These are phyloP conservation scores for Fusarium albidum DNA, from an alignment of 2,329 filamentous ascomycete genomes.

Conservation along the genomic window DNA sequence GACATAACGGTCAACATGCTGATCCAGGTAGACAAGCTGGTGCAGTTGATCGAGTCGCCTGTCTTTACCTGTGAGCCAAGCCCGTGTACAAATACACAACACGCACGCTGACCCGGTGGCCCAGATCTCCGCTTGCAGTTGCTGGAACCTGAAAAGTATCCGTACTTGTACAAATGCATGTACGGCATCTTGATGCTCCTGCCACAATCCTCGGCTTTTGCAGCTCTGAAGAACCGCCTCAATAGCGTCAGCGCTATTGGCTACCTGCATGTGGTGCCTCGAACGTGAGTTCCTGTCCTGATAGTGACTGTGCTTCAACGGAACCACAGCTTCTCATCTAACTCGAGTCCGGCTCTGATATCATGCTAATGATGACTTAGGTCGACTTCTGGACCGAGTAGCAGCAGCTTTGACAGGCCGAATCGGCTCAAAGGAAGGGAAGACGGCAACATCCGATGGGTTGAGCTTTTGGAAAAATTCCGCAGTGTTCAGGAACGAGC, in stretches of 20 bases:
- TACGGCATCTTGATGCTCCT: slow-evolving; percentile 97
- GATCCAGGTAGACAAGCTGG: slow-evolving; percentile 98
- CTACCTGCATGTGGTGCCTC: slow-evolving; percentile 83
- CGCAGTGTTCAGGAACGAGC: slow-evolving; percentile 88
- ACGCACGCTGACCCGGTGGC: background rate
- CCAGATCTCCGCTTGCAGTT: slow-evolving; percentile 92
- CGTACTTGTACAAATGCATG: slow-evolving; percentile 95
- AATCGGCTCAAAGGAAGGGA: slow-evolving; percentile 84
- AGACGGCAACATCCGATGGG: slow-evolving; percentile 88
- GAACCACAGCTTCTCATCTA: background rate
- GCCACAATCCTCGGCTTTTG: slow-evolving; percentile 97
- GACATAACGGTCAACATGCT: slow-evolving; percentile 99
- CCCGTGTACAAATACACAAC: background rate
- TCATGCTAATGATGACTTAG: slow-evolving; percentile 31
- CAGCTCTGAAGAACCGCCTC: slow-evolving; percentile 92
- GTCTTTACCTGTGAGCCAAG: slow-evolving; percentile 91
- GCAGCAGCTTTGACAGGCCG: slow-evolving; percentile 72
- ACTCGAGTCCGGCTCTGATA: too few species aligned
- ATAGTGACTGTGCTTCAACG: background rate
- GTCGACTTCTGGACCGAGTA: slow-evolving; percentile 57
- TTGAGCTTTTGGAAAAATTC: slow-evolving; percentile 94
- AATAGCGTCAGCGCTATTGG: slow-evolving; percentile 98
- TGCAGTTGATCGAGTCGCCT: slow-evolving; percentile 94
- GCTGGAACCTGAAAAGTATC: slow-evolving; percentile 93
- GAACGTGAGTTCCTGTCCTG: slow-evolving; percentile 65